A percentile compares a stretch with the other conserved stretches of the same genome.
phyloP scores from a whole-genome alignment of 257 asterid species.

The Coffea canephora region DNA sequence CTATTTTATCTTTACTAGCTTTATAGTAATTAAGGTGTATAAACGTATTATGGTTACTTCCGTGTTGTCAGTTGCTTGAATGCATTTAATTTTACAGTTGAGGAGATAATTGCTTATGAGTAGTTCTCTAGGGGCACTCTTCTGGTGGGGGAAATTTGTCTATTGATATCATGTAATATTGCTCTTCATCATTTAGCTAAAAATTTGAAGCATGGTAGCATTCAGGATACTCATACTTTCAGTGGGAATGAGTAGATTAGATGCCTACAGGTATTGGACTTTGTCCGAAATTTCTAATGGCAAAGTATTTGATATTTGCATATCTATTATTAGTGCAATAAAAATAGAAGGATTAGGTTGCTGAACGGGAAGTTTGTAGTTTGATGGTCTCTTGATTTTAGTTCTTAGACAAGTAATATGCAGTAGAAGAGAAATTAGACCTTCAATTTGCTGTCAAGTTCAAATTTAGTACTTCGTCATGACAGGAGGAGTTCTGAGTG shows the following conservation, averaged over 20 bases:
- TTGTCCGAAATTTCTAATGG: neutral
- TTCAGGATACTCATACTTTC: neutral
- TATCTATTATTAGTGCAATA: neutral
- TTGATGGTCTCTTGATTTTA: neutral
- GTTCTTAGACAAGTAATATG: neutral
- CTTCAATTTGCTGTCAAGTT: neutral
- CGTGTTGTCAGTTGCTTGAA: neutral
- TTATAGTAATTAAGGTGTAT: neutral
- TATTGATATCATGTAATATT: neutral
- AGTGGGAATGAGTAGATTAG: neutral
- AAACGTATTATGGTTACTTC: neutral
- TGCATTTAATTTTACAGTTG: neutral
- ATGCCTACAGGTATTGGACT: neutral
- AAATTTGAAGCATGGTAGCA: neutral
- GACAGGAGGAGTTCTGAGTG: neutral
- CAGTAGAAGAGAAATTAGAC: neutral
- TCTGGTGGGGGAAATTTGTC: neutral
- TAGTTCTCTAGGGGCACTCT: neutral
- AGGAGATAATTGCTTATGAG: neutral
- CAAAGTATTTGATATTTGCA: too few species aligned
- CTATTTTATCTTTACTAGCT: neutral
- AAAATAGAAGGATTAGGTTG: neutral
- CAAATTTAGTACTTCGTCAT: neutral
- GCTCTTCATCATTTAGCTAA: neutral
- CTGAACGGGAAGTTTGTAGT: neutral